Conservation (phyloP, 1,139 yeast genomes). For the Diutina neorugosa region DNA sequence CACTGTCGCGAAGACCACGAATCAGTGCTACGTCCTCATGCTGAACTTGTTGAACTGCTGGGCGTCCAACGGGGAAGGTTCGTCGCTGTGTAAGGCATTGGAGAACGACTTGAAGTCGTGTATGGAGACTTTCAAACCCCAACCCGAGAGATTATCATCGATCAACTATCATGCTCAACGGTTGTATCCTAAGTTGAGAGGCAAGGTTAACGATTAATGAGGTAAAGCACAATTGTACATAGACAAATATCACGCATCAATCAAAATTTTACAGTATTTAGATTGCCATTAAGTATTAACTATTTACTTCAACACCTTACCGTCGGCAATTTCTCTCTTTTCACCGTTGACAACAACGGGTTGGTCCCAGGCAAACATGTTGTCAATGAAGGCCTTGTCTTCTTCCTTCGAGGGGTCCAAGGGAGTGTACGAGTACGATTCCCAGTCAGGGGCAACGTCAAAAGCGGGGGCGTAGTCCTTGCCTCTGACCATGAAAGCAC, state of each 20-base stretch:
- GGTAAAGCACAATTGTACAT: neutral
- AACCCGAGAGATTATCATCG: constrained; percentile 33
- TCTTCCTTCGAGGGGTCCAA: constrained; percentile 57
- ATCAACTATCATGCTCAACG: constrained; percentile 80
- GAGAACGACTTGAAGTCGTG: constrained; percentile 40
- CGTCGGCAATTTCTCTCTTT: constrained; percentile 54
- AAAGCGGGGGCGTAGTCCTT: constrained; percentile 86
- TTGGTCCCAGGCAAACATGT: constrained; percentile 81
- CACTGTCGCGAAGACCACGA: constrained; percentile 40
- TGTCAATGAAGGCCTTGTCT: constrained; percentile 57
- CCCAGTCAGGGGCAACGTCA: constrained; percentile 99
- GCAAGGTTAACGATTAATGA: constrained; percentile 4
- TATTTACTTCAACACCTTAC: constrained; percentile 54
- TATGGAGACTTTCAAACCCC: constrained; percentile 36
- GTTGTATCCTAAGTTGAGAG: constrained; percentile 56
- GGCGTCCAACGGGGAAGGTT: constrained; percentile 91
- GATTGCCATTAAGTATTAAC: neutral
- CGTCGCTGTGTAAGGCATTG: constrained; percentile 47
- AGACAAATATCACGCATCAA: neutral
- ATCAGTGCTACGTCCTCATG: constrained; percentile 74
- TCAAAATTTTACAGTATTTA: neutral
- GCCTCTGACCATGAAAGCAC: constrained; percentile 93
- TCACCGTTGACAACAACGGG: constrained; percentile 35
- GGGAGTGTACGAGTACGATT: constrained; percentile 60
- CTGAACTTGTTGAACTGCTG: constrained; percentile 83